Base-by-base conservation (phyloP, 2,329 filamentous ascomycete genomes). In the Botrytis byssoidea region DNA sequence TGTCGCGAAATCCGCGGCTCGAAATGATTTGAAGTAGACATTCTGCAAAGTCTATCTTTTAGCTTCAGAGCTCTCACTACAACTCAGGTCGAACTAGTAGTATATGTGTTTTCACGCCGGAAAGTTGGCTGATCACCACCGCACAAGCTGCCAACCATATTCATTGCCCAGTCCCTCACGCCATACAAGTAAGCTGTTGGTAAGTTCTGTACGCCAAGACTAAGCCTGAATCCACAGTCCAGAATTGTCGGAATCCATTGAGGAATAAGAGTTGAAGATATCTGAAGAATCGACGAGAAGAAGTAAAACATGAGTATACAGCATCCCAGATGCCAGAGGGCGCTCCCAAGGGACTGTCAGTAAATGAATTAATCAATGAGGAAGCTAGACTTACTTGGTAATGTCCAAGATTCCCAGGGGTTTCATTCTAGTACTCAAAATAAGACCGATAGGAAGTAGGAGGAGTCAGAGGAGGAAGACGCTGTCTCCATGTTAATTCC, bases 291-390 rank as follows among this genome's bases (percentile, higher is more conserved):
- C 7, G 64, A 51, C 3, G 46, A 55, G 22, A 67, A 67, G 25
- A 67, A 55, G 8, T 67, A 51, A 10, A 67, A 51, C 32, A 55
- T 51, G 8, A 67, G 64, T 1, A 55, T 67, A 37, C 22, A 67
- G 8, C 32, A 67, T 37, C 32, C 46, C 2, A 67, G 16, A 29
- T 55, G 46, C 46, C 32, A 67, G 5, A 67, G 32, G 12, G 16
- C 10, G 7, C 22, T 67, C n/a, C 46, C 29, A 8, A 8, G 6
- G 2, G 9, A 35, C 16, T 9, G 8, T 51, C n/a, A 51, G 18
- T 46, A 1, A 20, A 1, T 16, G 2, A 1, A 10, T 12, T 7
- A 18, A 32, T n/a, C 20, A 2, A 12, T 7, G 8, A 29, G 1
- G 20, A n/a, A 51, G 22, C 1, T 44, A 10, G 18, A 3, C 14